Base-by-base conservation (phyloP, 1,284 basidiomycete species). In the Cystobasidiaceae sp. region DNA sequence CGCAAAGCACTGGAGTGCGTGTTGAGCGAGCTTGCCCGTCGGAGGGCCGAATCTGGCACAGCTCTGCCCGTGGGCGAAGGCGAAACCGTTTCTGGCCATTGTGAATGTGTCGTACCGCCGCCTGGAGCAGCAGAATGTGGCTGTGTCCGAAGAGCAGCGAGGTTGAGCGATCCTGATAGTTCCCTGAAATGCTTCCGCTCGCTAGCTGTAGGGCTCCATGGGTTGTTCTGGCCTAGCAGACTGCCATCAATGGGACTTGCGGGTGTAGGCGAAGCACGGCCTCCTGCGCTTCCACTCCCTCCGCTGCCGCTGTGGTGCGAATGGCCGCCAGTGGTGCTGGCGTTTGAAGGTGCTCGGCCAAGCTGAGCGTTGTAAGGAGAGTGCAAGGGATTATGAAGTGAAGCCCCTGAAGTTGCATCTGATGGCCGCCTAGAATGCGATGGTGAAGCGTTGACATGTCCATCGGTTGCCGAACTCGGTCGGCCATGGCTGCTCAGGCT, bases 121-220 rank as follows among this genome's bases (percentile, higher is more conserved):
- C 15, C 13, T 19, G 45, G 13, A 46, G 45, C 13, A 46, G 17
- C 45, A n/a, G 27, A 2, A n/a, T 46, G 19, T 33, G 28, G 34
- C 8, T 17, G 32, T 44, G 37, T 13, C 45, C 54, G 27, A 2
- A 56, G 37, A 44, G 23, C 33, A 32, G 49, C 33, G 6, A 62
- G 19, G 13, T 49, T 39, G 7, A 52, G 2, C 1, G 27, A 44
- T 39, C 34, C 49, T 27, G 61, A 39, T 25, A 59, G 45, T n/a
- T 59, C 44, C 21, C 45, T 45, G 32, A 64, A 55, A 17, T 64
- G 61, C 30, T 55, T 17, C 23, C 51, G 34, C 39, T 64, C 61
- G 45, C 46, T 30, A 9, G 61, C 49, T 4, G 61, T 64, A 23
- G 61, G 61, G 17, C 21, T 28, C 61, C 61, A 64, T 28, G 61